These are phyloP conservation scores for Diaporthe caulivora DNA, from an alignment of 2,329 filamentous ascomycete species.

Conservation along the genomic window DNA sequence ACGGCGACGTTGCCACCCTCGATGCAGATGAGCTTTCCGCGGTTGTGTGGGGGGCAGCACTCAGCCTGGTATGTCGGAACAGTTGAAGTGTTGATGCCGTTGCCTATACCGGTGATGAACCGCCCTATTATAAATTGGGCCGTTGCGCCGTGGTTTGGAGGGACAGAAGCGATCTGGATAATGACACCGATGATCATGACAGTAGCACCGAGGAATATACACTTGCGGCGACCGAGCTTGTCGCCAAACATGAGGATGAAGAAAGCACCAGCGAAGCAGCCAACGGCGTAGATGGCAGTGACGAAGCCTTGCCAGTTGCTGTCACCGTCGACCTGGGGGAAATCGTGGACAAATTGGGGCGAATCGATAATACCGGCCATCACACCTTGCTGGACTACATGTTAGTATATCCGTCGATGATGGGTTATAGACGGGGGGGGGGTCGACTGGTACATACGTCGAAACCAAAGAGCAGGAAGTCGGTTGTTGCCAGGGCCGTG, in stretches of 20 bases:
- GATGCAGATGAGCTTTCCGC: constrained; percentile 72
- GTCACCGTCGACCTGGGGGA: constrained; percentile 49
- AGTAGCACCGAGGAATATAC: constrained; percentile 64
- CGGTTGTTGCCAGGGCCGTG: constrained; percentile 36
- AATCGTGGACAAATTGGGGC: constrained; percentile 38
- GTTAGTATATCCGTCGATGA: background rate
- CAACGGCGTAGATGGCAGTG: constrained; percentile 56
- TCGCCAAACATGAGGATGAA: constrained; percentile 61
- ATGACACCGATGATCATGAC: constrained; percentile 69
- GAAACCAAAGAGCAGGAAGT: constrained; percentile 39
- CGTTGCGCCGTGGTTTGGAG: constrained; percentile 58
- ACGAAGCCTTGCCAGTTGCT: constrained; percentile 53
- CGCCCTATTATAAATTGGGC: constrained; percentile 63
- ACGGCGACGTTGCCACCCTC: constrained; percentile 59
- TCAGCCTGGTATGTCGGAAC: constrained; percentile 58
- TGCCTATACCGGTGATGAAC: constrained; percentile 62
- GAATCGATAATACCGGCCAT: constrained; percentile 40
- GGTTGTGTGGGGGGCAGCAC: constrained; percentile 62
- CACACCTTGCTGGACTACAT: constrained; percentile 35
- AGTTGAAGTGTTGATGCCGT: constrained; percentile 62
- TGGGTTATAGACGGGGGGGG: fast-evolving
- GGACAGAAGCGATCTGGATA: constrained; percentile 64
- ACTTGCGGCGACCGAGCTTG: constrained; percentile 65
- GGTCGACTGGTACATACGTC: constrained; percentile 23
- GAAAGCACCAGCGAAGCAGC: constrained; percentile 56